phyloP scores from a whole-genome alignment of 805 yeast species.

The Yarrowia sp. region DNA sequence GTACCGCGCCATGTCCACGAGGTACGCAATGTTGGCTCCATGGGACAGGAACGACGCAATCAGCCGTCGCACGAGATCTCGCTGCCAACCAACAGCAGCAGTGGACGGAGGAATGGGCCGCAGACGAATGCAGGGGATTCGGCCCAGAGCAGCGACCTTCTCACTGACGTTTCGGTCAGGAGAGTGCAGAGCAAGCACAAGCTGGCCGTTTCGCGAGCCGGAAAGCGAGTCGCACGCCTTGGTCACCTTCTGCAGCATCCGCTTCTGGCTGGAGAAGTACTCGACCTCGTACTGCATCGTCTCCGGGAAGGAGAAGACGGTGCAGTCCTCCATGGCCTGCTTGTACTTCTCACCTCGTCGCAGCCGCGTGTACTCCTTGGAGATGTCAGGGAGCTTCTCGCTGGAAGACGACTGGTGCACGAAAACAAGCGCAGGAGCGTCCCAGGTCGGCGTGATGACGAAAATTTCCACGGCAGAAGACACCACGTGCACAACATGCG shows the following conservation, averaged over 20 bases:
- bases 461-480: constrained; percentile 28
- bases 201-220: background rate
- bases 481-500: constrained; percentile 29
- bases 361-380: constrained; percentile 1
- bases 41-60: constrained; percentile 28
- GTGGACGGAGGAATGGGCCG: constrained; percentile 7
- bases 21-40: constrained; percentile 39
- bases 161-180: constrained; percentile 5
- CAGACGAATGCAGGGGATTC: constrained; percentile 10
- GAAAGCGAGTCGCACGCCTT: constrained; percentile 15
- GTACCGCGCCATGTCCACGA: constrained; percentile 64
- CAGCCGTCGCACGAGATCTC: constrained; percentile 13
- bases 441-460: constrained; percentile 12
- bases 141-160: background rate
- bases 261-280: background rate
- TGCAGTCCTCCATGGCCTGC: background rate
- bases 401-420: constrained; percentile 2
- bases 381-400: constrained; percentile 13
- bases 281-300: constrained; percentile 12
- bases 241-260: constrained; percentile 4
- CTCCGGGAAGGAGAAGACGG: background rate
- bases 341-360: background rate
- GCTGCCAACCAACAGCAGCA: constrained; percentile 15
- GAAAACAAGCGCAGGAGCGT: constrained; percentile 12
- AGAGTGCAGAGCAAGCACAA: constrained; percentile 1